Conservation (phyloP, 306 rosid genomes). For the Lathyrus oleraceus region DNA sequence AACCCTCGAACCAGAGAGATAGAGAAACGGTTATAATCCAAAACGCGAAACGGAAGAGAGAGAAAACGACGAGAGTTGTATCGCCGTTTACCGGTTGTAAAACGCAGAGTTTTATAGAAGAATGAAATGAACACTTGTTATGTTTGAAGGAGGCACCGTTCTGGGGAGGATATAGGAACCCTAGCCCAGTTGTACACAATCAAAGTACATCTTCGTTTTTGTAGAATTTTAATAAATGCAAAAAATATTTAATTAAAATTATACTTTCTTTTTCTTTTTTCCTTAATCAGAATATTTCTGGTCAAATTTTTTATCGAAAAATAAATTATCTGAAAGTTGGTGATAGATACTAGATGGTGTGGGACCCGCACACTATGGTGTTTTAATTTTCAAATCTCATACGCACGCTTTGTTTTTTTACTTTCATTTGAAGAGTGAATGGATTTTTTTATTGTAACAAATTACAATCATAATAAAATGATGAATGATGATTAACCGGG, state of each 20-base stretch:
- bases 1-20: not conserved
- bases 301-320: not conserved
- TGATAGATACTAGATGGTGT: too few species aligned
- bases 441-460: not conserved
- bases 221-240: not conserved
- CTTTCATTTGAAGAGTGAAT: too few species aligned
- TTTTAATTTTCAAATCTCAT: not conserved
- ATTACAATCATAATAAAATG: too few species aligned
- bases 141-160: too few species aligned
- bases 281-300: conserved; percentile 8
- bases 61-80: conserved; percentile 28
- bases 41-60: conserved; percentile 23
- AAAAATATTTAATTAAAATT: not conserved
- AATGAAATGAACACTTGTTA: not conserved
- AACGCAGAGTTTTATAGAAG: conserved; percentile 28
- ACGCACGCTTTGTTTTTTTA: too few species aligned
- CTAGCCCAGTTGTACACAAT: conserved; percentile 17
- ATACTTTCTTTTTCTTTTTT: conserved; percentile 9
- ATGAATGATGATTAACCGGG: too few species aligned
- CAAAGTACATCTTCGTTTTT: not conserved
- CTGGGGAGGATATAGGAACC: conserved; percentile 5
- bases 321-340: too few species aligned
- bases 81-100: conserved; percentile 51
- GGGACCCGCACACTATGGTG: not conserved
- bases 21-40: conserved; percentile 5